These are phyloP conservation scores for Boletus bicolor DNA, from an alignment of 768 basidiomycete genomes.

Conservation along the genomic window DNA sequence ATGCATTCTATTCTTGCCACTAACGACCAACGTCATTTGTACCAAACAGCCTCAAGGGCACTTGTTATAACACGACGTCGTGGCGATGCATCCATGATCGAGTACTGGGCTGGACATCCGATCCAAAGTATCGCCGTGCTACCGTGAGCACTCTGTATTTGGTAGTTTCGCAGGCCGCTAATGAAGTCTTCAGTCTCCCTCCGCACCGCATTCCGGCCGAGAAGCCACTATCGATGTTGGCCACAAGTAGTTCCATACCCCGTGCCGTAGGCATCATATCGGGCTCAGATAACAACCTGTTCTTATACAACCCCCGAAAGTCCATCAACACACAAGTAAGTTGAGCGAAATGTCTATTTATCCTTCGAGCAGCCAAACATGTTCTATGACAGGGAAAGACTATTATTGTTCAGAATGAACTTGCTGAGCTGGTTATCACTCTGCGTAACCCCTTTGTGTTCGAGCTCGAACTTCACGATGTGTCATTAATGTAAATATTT, in stretches of 20 bases:
- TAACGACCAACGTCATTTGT: constrained; percentile 78
- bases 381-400: constrained; percentile 45
- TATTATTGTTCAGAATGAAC: constrained; percentile 78
- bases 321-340: constrained; percentile 55
- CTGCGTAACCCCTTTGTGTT: constrained; percentile 93
- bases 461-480: constrained; percentile 80
- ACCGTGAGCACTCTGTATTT: constrained; percentile 49
- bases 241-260: constrained; percentile 37
- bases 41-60: constrained; percentile 68
- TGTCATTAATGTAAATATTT: constrained; percentile 68
- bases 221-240: constrained; percentile 59
- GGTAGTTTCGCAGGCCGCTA: not conserved
- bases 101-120: constrained; percentile 86
- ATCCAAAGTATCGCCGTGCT: constrained; percentile 75
- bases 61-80: constrained; percentile 72
- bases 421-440: constrained; percentile 75
- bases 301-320: constrained; percentile 89
- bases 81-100: constrained; percentile 65
- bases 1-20: constrained; percentile 66
- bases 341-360: not conserved
- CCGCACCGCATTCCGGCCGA: constrained; percentile 69
- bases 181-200: constrained; percentile 51
- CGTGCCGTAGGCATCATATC: constrained; percentile 47
- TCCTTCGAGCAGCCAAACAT: constrained; percentile 2
- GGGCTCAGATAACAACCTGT: constrained; percentile 67